Evolutionary conservation across 768 basidiomycete genomes (phyloP).

Genomic region (Mycena crocata): DNA sequence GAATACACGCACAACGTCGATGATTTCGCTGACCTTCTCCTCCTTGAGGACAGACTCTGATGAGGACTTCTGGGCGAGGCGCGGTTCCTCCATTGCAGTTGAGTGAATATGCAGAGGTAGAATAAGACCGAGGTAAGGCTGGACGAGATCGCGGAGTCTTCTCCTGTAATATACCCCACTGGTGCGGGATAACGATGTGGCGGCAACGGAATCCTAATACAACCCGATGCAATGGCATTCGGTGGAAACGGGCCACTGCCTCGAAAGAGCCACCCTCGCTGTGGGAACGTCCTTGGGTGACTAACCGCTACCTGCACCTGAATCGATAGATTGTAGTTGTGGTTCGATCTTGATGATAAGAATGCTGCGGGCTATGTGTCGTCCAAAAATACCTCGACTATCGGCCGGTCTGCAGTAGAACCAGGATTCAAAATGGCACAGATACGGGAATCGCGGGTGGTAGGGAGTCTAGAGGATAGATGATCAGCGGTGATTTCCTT

Average conservation of each 20-base stretch:
- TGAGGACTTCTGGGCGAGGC: not conserved
- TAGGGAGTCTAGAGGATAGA: too few relatives aligned
- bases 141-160: not conserved
- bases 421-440: too few relatives aligned
- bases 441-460: too few relatives aligned
- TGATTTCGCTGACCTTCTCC: not conserved
- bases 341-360: too few relatives aligned
- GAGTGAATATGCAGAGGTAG: not conserved
- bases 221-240: not conserved
- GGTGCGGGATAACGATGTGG: not conserved
- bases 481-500: too few relatives aligned
- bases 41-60: not conserved
- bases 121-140: not conserved
- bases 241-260: not conserved
- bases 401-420: too few relatives aligned
- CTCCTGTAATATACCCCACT: conserved; percentile 1
- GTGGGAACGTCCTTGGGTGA: too few relatives aligned
- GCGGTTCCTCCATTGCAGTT: not conserved
- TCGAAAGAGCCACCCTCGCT: not conserved
- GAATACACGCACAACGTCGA: not conserved
- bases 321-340: too few relatives aligned
- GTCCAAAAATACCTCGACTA: too few relatives aligned
- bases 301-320: too few relatives aligned
- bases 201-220: not conserved
- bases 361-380: too few relatives aligned